Percentiles rank a stretch among this genome's conserved stretches.
Conservation (phyloP, 345 rosid genomes). For the Rhizophora apiculata region DNA sequence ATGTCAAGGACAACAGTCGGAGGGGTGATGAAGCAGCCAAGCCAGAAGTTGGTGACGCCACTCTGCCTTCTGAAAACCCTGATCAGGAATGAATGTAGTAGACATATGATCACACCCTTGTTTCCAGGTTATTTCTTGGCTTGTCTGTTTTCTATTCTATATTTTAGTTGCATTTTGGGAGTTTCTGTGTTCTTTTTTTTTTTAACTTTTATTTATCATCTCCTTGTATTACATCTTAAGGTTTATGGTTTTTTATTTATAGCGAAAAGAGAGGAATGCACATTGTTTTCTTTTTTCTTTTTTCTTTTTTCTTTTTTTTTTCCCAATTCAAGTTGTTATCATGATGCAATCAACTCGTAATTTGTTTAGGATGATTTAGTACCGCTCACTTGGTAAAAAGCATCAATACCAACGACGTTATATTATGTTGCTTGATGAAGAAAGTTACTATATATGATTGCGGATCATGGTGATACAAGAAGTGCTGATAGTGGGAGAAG, state of each 20-base stretch:
- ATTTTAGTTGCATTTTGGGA: background rate
- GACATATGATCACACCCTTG: background rate
- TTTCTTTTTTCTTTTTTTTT: too few species aligned
- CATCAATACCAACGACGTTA: too few species aligned
- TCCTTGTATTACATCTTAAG: background rate
- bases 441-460: too few species aligned
- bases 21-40: constrained; percentile 50
- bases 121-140: constrained; percentile 8
- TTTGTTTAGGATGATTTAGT: background rate
- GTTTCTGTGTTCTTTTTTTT: background rate
- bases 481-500: too few species aligned
- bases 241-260: too few species aligned
- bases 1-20: constrained; percentile 53
- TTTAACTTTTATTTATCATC: background rate
- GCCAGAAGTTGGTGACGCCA: constrained; percentile 18
- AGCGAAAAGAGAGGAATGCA: background rate
- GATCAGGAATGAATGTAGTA: constrained; percentile 5
- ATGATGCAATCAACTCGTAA: background rate
- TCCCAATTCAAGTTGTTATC: too few species aligned
- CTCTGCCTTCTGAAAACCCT: constrained; percentile 1
- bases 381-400: background rate
- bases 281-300: too few species aligned
- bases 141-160: background rate
- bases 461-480: too few species aligned
- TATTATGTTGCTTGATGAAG: too few species aligned